Base-by-base conservation (phyloP, 176 grass and related monocot species). In the Musa acuminata region DNA sequence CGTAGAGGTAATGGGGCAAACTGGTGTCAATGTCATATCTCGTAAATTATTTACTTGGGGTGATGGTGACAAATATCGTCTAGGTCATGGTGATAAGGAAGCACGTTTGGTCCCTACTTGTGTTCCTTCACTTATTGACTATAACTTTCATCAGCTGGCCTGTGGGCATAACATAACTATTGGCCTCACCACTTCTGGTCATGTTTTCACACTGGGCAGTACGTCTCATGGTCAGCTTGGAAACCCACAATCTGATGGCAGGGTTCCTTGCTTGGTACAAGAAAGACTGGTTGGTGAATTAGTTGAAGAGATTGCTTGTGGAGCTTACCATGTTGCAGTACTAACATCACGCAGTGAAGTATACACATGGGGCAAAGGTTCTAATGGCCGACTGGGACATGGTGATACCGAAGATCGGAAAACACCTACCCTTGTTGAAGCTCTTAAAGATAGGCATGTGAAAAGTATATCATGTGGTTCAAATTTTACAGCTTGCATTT, bases 381-480 rank as follows among this genome's bases (percentile, higher is more conserved):
- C 86, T 54, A 99, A 99, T 55, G 95, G 95, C 70, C 88, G 88
- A 77, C 72, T 99, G 76, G 95, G 95, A 52, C 91, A 99, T 72
- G 95, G 95, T 49, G 90, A 85, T 19, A 49, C 77, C 4, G 85
- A 99, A 52, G 91, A 99, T 51, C 87, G 82, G 17, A 90, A 87
- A 77, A 78, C 78, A 51, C 95, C 95, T 4, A 91, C 88, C 76
- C 68, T 91, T n/a, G 80, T 99, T 16, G 95, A 99, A n/a, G 84
- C 82, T 57, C 63, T 99, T 4, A 91, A 88, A 78, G 95, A 99
- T 68, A 75, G 91, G 2, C 95, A 99, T 75, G 95, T 99, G 52
- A 99, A 89, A 75, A 94, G 77, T 71, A 99, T 99, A 83, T 93
- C 95, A 79, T 99, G 95, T 58, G 95, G 95, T 62, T 93, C 90